phyloP scores from a whole-genome alignment of 2,329 filamentous ascomycete species.

The Amauroascus niger region DNA sequence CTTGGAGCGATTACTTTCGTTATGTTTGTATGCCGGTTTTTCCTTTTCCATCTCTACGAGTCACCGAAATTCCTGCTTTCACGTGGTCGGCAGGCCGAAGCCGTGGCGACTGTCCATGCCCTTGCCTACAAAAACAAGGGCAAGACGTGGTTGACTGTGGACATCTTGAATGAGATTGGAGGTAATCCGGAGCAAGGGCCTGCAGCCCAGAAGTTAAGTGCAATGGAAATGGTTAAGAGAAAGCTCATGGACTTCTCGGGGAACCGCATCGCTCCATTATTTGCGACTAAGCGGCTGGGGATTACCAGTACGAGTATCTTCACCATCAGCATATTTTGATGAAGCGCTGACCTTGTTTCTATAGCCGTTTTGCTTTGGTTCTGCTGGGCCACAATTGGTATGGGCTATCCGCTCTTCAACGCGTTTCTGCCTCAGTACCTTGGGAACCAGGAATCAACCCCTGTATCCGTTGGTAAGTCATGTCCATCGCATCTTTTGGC shows the following conservation, averaged over 20 bases:
- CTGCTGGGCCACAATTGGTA: conserved; percentile 71
- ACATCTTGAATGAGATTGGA: conserved; percentile 50
- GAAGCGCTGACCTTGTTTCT: not conserved
- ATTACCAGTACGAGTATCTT: conserved; percentile 35
- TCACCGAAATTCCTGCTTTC: conserved; percentile 76
- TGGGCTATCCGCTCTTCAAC: conserved; percentile 83
- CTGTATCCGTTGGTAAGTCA: conserved; percentile 29
- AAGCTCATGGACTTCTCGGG: conserved; percentile 58
- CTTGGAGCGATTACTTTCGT: conserved; percentile 62
- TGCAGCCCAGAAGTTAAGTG: conserved; percentile 34
- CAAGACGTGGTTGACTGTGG: conserved; percentile 67
- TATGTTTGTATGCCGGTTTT: conserved; percentile 72
- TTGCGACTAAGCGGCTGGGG: conserved; percentile 40
- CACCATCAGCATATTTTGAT: not conserved
- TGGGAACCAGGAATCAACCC: conserved; percentile 40
- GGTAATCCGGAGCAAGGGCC: conserved; percentile 38
- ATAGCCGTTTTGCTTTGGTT: conserved; percentile 55
- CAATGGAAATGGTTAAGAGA: conserved; percentile 45
- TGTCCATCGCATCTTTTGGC: conserved; percentile 15
- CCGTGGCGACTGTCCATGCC: conserved; percentile 68
- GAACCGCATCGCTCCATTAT: conserved; percentile 57
- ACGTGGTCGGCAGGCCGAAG: conserved; percentile 65
- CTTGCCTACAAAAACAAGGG: conserved; percentile 61
- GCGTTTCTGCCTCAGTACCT: conserved; percentile 84
- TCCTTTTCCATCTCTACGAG: conserved; percentile 72